A percentile compares a stretch with the other conserved stretches of the same genome.
These are phyloP conservation scores for Glebionis coronaria DNA, from an alignment of 129 eudicot species.

Conservation along the genomic window DNA sequence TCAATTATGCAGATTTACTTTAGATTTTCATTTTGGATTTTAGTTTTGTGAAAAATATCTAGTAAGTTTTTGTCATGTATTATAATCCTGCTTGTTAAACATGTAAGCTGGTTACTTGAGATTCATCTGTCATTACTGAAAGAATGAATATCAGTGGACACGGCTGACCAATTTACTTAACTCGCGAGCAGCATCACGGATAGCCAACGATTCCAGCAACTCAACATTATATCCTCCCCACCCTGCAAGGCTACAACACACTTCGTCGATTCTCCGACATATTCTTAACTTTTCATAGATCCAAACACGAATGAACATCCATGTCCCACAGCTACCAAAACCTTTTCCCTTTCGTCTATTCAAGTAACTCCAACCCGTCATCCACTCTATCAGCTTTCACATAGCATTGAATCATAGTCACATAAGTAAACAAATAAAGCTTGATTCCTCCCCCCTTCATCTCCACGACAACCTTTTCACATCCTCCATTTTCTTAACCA, in stretches of 20 bases:
- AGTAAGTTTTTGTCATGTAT: too few relatives aligned
- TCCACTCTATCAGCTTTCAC: slow-evolving; percentile 19
- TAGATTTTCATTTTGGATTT: background rate
- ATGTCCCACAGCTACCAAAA: slow-evolving; percentile 44
- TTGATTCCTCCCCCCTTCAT: slow-evolving; percentile 23
- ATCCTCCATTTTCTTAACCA: slow-evolving; percentile 22
- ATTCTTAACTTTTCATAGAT: slow-evolving; percentile 56
- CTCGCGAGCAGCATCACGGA: too few relatives aligned
- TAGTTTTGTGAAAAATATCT: background rate
- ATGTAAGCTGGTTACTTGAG: too few relatives aligned
- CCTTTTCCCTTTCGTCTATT: slow-evolving; percentile 53
- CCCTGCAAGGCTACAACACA: too few relatives aligned
- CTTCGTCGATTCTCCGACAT: slow-evolving; percentile 50
- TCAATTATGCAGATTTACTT: background rate
- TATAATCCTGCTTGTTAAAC: too few relatives aligned
- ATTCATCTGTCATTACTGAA: too few relatives aligned
- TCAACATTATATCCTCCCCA: too few relatives aligned
- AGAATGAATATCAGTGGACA: too few relatives aligned
- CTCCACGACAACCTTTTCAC: slow-evolving; percentile 21
- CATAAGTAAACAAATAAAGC: slow-evolving; percentile 28
- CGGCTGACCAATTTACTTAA: too few relatives aligned
- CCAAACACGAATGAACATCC: slow-evolving; percentile 48
- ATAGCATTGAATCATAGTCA: slow-evolving; percentile 31
- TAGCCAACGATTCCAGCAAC: too few relatives aligned
- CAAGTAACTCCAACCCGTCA: slow-evolving; percentile 38